Percentiles rank a stretch among this genome's conserved stretches.
Evolutionary conservation across 2,329 filamentous ascomycete genomes (phyloP).

Genomic region (Claviceps spartinae): DNA sequence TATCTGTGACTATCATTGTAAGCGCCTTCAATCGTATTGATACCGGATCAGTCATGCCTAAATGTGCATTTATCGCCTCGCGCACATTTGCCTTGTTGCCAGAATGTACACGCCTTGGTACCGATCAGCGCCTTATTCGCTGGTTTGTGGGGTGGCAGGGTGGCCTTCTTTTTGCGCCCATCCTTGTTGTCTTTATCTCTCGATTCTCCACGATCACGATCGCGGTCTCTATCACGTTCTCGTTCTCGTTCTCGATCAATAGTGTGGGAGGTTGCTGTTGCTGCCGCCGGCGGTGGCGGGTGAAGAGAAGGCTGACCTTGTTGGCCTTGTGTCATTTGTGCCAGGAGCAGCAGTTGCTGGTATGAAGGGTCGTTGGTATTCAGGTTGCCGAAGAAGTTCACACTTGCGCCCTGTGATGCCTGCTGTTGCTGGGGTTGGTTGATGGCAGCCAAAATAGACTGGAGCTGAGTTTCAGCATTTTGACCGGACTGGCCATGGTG

Average conservation of each 20-base stretch:
- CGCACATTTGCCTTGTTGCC: conserved; percentile 55
- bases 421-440: conserved; percentile 18
- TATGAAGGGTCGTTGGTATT: conserved; percentile 27
- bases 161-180: conserved; percentile 26
- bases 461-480: conserved; percentile 25
- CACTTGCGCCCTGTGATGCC: conserved; percentile 8
- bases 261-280: not conserved
- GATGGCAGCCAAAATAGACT: conserved; percentile 31
- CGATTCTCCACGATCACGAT: conserved; percentile 22
- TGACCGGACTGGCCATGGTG: conserved; percentile 13
- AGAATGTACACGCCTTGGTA: conserved; percentile 58
- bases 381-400: conserved; percentile 14
- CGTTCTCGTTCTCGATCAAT: conserved; percentile 4
- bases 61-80: conserved; percentile 65
- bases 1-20: not conserved
- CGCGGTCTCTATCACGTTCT: conserved; percentile 13
- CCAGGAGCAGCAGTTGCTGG: conserved; percentile 25
- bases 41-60: conserved; percentile 41
- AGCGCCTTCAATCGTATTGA: not conserved
- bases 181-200: conserved; percentile 23
- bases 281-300: conserved; percentile 5
- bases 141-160: conserved; percentile 27
- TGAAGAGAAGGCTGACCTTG: conserved; percentile 12
- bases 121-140: conserved; percentile 45
- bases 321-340: conserved; percentile 23